Percentiles rank a stretch among this genome's conserved stretches.
Evolutionary conservation across 2,329 filamentous ascomycete genomes (phyloP).

Genomic region (Monilinia vaccinii-corymbosi): DNA sequence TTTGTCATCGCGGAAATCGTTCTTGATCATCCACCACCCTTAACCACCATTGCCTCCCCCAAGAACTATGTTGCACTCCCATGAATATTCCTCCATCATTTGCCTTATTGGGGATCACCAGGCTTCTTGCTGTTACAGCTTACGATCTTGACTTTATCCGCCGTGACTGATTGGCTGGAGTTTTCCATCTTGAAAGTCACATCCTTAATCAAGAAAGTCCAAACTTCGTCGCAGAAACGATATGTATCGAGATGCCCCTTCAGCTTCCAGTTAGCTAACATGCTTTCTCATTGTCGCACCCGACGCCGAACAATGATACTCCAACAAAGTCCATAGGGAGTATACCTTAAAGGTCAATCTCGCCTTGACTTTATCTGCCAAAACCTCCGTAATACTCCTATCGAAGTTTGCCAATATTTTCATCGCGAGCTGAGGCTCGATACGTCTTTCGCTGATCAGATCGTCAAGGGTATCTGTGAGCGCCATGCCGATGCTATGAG

Average conservation of each 20-base stretch:
- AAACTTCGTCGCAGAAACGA: conserved; percentile 98
- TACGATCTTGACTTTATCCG: conserved; percentile 97
- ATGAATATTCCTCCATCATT: not conserved
- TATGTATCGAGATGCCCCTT: conserved; percentile 97
- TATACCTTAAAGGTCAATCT: conserved; percentile 89
- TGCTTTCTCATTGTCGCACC: not conserved
- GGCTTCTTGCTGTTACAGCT: conserved; percentile 88
- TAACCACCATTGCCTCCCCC: not conserved
- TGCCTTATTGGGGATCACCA: conserved; percentile 39
- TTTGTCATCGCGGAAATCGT: not conserved
- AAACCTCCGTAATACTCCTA: conserved; percentile 79
- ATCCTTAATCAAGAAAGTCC: conserved; percentile 98
- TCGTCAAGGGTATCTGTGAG: conserved; percentile 96
- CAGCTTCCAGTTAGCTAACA: conserved; percentile 17
- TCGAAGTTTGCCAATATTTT: conserved; percentile 96
- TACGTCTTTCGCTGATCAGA: conserved; percentile 85
- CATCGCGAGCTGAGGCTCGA: conserved; percentile 97
- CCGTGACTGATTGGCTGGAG: conserved; percentile 59
- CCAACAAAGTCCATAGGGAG: conserved; percentile 6
- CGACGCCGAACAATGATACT: not conserved
- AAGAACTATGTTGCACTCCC: not conserved
- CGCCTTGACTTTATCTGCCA: conserved; percentile 87
- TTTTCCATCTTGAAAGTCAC: conserved; percentile 96
- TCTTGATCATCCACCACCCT: not conserved
- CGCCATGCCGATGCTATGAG: conserved; percentile 73